Evolutionary conservation across 106 monocot genomes (phyloP), one percentile per base, ranked within the genome.

Genomic region (Triglochin maritima): DNA sequence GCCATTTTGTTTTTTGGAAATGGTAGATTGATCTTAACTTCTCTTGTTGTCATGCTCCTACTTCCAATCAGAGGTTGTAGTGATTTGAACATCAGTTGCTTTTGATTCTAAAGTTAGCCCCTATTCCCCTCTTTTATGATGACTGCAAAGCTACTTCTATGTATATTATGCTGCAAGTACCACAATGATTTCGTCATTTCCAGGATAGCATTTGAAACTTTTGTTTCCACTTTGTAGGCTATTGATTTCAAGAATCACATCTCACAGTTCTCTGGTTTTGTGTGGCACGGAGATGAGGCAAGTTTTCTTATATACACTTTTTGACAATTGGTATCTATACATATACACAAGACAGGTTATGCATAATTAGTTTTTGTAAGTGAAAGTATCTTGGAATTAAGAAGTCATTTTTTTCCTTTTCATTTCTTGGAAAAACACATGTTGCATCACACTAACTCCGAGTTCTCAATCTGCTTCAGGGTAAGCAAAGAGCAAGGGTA

Each of bases 231-330:
- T 57, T 82, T 83, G 67, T 79, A 92, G 91, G 84, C 82, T 4
- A 54, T 66, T 15, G 54, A 92, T 64, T 85, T 76, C 68, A 87
- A 87, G 69, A 78, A 51, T 61, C 82, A 92, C 71, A 84, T 92
- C 50, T 82, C 80, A 54, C 87, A 87, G 64, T 92, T 87, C 68
- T 92, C 91, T 80, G 91, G 91, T 46, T 92, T 92, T 71, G 87
- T 80, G 2, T 92, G 91, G 91, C 91, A 87, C 74, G 91, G 82
- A 46, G 79, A 82, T 63, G 91, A 87, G 82, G 91, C 80, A 77
- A 71, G 80, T 49, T 9, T 11, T n/a, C 16, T 16, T 5, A 59
- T 13, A 11, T 11, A 52, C 9, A 52, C 52, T 1, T 8, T 8
- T 52, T 58, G 12, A 3, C 5, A 9, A 58, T 13, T 13, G 9